Conservation (phyloP, 2,329 filamentous ascomycete genomes). For the Phyllosticta citriasiana region DNA sequence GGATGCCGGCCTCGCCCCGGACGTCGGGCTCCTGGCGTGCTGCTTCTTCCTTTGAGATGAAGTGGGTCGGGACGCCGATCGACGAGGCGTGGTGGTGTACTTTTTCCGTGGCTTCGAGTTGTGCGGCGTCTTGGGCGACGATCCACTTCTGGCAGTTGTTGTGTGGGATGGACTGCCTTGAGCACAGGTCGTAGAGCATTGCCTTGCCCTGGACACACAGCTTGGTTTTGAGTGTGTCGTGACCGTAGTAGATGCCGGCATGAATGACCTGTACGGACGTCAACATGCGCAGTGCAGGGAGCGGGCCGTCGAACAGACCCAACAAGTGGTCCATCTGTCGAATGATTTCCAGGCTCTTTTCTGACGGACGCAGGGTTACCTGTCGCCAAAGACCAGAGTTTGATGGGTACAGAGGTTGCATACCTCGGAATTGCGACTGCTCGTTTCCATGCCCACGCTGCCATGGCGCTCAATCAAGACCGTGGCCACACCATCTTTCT, state of each 20-base stretch:
- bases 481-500: constrained; percentile 50
- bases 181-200: constrained; percentile 71
- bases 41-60: constrained; percentile 56
- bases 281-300: not conserved
- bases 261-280: constrained; percentile 62
- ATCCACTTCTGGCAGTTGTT: constrained; percentile 85
- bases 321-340: not conserved
- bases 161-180: constrained; percentile 55
- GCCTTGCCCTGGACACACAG: constrained; percentile 72
- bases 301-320: not conserved
- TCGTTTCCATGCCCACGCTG: constrained; percentile 72
- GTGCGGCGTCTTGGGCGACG: constrained; percentile 68
- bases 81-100: constrained; percentile 44
- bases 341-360: not conserved
- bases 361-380: not conserved
- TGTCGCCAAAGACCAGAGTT: not conserved
- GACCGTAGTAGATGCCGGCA: constrained; percentile 84
- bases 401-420: not conserved
- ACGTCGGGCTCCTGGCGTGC: constrained; percentile 62
- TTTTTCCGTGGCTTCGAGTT: constrained; percentile 54
- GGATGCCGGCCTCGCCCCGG: constrained; percentile 56
- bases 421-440: constrained; percentile 79
- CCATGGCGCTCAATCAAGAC: constrained; percentile 73
- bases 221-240: constrained; percentile 63
- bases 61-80: constrained; percentile 60